Conservation (phyloP, 2,329 filamentous ascomycete species). For the Beauveria pseudobassiana region DNA sequence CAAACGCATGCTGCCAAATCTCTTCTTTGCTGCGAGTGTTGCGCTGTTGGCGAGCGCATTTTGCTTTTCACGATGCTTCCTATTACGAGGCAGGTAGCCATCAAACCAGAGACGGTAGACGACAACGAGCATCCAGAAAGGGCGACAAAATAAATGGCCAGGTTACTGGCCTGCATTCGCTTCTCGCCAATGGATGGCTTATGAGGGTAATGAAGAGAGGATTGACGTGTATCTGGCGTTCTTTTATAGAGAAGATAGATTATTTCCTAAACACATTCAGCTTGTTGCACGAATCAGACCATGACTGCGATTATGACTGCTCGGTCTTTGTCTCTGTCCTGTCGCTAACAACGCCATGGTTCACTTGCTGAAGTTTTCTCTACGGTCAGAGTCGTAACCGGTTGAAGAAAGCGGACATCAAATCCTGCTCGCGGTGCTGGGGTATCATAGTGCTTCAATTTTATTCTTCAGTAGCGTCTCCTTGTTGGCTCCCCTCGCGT, state of each 20-base stretch:
- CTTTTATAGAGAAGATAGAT: constrained; percentile 9
- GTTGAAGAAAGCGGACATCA: no score
- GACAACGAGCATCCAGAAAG: not conserved
- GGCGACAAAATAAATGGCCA: not conserved
- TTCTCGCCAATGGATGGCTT: not conserved
- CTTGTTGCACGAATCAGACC: constrained; percentile 3
- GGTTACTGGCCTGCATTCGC: not conserved
- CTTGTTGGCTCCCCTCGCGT: constrained; percentile 13
- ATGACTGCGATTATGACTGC: not conserved
- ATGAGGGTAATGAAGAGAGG: not conserved
- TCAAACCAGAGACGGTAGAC: not conserved
- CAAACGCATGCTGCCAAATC: not conserved
- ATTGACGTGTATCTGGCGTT: constrained; percentile 8
- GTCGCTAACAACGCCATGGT: not conserved
- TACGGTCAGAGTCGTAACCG: not conserved
- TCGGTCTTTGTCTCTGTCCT: not conserved
- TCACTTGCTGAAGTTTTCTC: not conserved
- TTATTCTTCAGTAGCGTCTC: constrained; percentile 10
- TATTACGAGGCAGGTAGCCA: not conserved
- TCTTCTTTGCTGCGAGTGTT: not conserved
- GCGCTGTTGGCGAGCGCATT: not conserved
- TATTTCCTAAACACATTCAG: not conserved
- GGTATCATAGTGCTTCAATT: not conserved
- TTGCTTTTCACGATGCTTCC: not conserved
- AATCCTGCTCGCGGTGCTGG: not conserved